Evolutionary conservation across 805 yeast species (phyloP), one percentile per base, ranked within the genome.

Genomic region (Lipomyces yamadae): DNA sequence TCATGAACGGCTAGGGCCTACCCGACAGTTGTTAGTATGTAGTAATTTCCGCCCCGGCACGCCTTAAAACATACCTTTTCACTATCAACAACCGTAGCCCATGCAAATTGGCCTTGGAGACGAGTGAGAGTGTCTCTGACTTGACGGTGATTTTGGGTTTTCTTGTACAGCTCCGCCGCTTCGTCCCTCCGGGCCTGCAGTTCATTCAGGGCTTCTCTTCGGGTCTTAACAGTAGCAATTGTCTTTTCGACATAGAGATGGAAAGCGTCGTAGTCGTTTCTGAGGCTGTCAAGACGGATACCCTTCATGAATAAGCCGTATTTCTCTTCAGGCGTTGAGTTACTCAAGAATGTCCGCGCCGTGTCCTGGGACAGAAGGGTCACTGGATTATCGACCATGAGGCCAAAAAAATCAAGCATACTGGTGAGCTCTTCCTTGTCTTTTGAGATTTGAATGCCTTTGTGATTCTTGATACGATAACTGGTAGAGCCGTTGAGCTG

Each of bases 321-420:
- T 77, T 92, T 91, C 58, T 85, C 88, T 45, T 81, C 82, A 66
- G 91, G 89, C 3, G 91, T 83, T 3, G 95, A 86, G 39, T 88
- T 85, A 0, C 96, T 89, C 69, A 95, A 79, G 75, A 95, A 95
- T 15, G 93, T 89, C 71, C 97, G 85, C 1, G 99, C 98, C 67
- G 88, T 90, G 72, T 95, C 98, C 76, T 95, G 99, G 0, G 97
- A 91, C 60, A 95, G 81, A 74, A 95, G 90, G 1, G 97, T 90
- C 85, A 95, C 86, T 4, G 98, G 97, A 72, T 95, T 95, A 72
- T 88, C 93, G 33, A 95, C 88, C 4, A 91, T 88, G 55, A 94
- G 88, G 56, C 89, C 87, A 74, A 88, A 92, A 69, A 83, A 84
- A 70, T 85, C 87, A 58, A 92, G 78, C 2, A 95, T 88, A 4